Base-by-base conservation (phyloP, 768 basidiomycete genomes). In the Kwoniella pini region DNA sequence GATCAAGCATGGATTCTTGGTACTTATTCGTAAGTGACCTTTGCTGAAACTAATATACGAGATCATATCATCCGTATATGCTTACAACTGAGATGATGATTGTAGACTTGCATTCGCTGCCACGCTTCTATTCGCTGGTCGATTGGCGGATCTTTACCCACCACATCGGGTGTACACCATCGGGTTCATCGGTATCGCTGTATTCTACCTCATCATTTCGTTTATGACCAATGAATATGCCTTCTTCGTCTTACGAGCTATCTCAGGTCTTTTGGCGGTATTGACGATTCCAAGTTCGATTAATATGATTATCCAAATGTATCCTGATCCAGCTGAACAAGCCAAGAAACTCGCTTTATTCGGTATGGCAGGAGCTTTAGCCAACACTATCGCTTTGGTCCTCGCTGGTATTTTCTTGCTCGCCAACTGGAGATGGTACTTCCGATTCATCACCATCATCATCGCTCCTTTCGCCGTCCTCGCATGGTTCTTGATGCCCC, bases 401-500 rank as follows among this genome's bases (percentile, higher is more conserved):
- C 64, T 75, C 36, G 74, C 71, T 22, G 76, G 74, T 65, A 66
- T 74, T 21, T 71, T 76, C 64, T 55, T 71, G 11, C 59, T 74
- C n/a, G 70, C 74, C 19, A 48, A 31, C 31, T 77, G 76, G 74
- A 55, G 74, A 46, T 77, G 76, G 76, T 75, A 71, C 49, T 77
- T 77, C 68, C 52, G 76, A 33, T 77, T 76, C 66, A 72, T 74
- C 64, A 65, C 66, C 1, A 64, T 72, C 56, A 60, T 67, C 48
- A 38, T 64, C 30, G 65, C 63, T 13, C 72, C 71, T 19, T 69
- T 69, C 58, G 51, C 67, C 30, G 60, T 69, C 15, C 44, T 67
- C 40, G 70, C 74, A 0, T 77, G 71, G 70, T 72, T 69, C 61
- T 50, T 77, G 40, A 61, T 76, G 58, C 71, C 74, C 48, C 57